Evolutionary conservation across 345 rosid genomes (phyloP).

Genomic region (Aquilaria sinensis): DNA sequence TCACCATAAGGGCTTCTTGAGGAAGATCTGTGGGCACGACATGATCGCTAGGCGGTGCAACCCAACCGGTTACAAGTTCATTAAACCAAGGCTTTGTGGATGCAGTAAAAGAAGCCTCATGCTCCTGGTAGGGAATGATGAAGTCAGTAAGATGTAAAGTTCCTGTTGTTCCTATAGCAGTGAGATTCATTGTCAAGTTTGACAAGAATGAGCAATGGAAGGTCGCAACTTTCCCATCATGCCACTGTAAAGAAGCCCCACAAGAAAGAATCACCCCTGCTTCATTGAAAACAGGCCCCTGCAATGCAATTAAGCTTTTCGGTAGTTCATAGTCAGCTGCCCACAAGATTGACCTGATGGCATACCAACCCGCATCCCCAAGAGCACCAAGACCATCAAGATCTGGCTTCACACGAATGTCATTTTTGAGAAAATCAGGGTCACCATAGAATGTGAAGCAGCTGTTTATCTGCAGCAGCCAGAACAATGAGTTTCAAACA

Average conservation of each 20-base stretch:
- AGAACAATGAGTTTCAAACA: slow-evolving; percentile 3
- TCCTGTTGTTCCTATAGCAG: slow-evolving; percentile 64
- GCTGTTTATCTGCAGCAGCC: slow-evolving; percentile 42
- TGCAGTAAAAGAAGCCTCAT: slow-evolving; percentile 41
- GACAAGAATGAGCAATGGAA: slow-evolving; percentile 71
- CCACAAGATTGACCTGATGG: slow-evolving; percentile 50
- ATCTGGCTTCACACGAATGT: slow-evolving; percentile 79
- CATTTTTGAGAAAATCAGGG: slow-evolving; percentile 47
- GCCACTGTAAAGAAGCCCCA: slow-evolving; percentile 69
- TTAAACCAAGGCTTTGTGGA: slow-evolving; percentile 41
- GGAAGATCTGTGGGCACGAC: slow-evolving; percentile 40
- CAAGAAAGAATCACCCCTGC: slow-evolving; percentile 62
- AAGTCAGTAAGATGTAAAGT: slow-evolving; percentile 63
- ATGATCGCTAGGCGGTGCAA: slow-evolving; percentile 34
- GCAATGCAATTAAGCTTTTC: slow-evolving; percentile 43
- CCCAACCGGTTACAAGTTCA: slow-evolving; percentile 46
- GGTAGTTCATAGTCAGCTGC: slow-evolving; percentile 63
- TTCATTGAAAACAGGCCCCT: slow-evolving; percentile 42
- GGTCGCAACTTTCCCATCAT: slow-evolving; percentile 50
- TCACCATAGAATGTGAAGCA: slow-evolving; percentile 49
- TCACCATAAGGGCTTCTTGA: slow-evolving; percentile 79
- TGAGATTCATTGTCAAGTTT: slow-evolving; percentile 66
- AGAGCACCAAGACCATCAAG: slow-evolving; percentile 83
- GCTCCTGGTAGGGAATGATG: slow-evolving; percentile 56
- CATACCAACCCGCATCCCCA: slow-evolving; percentile 93